phyloP scores from a whole-genome alignment of 129 eudicot genomes.

The Tagetes erecta region DNA sequence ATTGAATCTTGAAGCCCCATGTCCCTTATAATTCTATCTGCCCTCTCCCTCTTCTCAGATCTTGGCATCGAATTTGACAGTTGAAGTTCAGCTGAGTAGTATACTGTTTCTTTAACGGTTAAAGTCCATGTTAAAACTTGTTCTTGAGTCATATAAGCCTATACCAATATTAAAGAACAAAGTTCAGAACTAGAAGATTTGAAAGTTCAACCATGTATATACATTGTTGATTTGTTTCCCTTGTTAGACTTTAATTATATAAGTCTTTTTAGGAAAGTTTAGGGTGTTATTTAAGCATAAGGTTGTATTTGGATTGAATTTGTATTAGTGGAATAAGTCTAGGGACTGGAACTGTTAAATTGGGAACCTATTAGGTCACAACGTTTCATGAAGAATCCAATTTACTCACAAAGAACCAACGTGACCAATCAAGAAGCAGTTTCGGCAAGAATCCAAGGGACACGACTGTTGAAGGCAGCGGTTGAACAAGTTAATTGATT shows the following conservation, averaged over 20 bases:
- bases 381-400: no score
- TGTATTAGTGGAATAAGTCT: no score
- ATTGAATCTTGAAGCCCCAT: constrained; percentile 76
- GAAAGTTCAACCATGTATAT: not conserved
- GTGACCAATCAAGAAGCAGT: no score
- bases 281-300: no score
- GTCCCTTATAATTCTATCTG: constrained; percentile 65
- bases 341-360: no score
- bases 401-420: no score
- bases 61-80: constrained; percentile 59
- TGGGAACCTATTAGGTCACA: no score
- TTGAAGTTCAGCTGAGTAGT: constrained; percentile 82
- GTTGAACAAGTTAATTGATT: no score
- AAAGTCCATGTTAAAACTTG: constrained; percentile 62
- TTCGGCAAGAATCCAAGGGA: no score
- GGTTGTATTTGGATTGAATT: no score
- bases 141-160: constrained; percentile 87
- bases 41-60: constrained; percentile 59
- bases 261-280: no score
- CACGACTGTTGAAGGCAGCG: no score
- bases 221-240: not conserved
- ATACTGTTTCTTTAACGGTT: constrained; percentile 68
- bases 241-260: not conserved
- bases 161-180: not conserved
- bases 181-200: not conserved